phyloP scores from a whole-genome alignment of 768 basidiomycete genomes.

The Dendrothele bispora region DNA sequence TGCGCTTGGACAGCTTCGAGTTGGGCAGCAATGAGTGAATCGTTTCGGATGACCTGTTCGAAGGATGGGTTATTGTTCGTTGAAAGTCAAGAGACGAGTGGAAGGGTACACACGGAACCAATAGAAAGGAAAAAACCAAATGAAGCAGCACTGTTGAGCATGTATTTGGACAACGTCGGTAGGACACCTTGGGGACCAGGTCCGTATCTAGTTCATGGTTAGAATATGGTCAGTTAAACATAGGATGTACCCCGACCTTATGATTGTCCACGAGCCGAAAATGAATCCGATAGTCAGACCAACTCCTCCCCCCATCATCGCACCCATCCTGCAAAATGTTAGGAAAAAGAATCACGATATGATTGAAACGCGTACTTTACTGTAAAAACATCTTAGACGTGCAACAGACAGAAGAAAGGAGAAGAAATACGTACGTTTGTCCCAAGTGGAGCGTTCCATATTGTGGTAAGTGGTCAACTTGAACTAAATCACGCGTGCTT shows the following conservation, averaged over 20 bases:
- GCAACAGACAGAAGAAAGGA: constrained; percentile 5
- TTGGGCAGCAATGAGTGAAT: constrained; percentile 57
- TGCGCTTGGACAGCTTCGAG: constrained; percentile 64
- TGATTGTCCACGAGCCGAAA: constrained; percentile 90
- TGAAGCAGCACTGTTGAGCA: constrained; percentile 96
- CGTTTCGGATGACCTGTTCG: constrained; percentile 85
- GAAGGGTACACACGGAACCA: constrained; percentile 60
- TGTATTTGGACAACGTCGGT: constrained; percentile 94
- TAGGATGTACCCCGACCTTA: constrained; percentile 56
- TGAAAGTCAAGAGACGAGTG: background rate
- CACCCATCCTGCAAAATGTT: constrained; percentile 71
- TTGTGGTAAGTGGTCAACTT: background rate
- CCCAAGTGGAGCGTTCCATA: constrained; percentile 64
- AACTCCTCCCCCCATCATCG: constrained; percentile 89
- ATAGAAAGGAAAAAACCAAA: constrained; percentile 97
- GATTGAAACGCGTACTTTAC: constrained; percentile 54
- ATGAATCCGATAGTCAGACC: constrained; percentile 97
- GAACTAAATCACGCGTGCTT: background rate
- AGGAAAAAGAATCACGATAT: constrained; percentile 11
- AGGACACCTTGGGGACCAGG: constrained; percentile 89
- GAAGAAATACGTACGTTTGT: constrained; percentile 58
- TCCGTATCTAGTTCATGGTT: constrained; percentile 58
- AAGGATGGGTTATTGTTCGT: constrained; percentile 3
- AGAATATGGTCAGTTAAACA: background rate
- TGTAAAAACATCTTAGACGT: constrained; percentile 24